Percentiles rank a stretch among this genome's conserved stretches.
Conservation (phyloP, 345 rosid genomes). For the Noccaea bulbosa region DNA sequence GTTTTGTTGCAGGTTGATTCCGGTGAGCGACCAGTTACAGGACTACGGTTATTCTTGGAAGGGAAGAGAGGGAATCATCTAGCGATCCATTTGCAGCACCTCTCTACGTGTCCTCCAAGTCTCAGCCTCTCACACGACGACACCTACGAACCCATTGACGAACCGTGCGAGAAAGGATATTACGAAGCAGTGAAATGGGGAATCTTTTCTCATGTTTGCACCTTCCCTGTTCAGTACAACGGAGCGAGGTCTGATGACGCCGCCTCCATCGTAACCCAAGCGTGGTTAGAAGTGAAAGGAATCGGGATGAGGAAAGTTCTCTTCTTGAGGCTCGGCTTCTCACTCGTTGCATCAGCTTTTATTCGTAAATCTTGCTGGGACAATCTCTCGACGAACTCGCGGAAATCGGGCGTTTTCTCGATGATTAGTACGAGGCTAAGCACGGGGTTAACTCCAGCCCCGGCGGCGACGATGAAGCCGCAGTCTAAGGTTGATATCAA, state of each 20-base stretch:
- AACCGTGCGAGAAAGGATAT: constrained; percentile 62
- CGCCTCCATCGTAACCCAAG: constrained; percentile 82
- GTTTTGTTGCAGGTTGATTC: constrained; percentile 76
- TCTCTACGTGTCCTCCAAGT: constrained; percentile 61
- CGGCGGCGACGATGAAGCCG: constrained; percentile 50
- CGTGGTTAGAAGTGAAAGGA: constrained; percentile 90
- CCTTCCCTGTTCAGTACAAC: constrained; percentile 73
- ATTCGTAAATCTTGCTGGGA: constrained; percentile 87
- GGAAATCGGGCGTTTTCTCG: constrained; percentile 85
- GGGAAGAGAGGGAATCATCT: constrained; percentile 90
- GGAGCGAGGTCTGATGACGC: constrained; percentile 68
- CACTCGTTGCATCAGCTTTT: constrained; percentile 64
- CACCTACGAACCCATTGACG: constrained; percentile 52
- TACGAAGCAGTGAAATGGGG: constrained; percentile 90
- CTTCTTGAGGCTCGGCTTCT: constrained; percentile 88
- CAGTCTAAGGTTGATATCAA: constrained; percentile 66
- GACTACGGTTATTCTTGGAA: constrained; percentile 85
- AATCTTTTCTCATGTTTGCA: constrained; percentile 89
- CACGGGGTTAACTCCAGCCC: constrained; percentile 50
- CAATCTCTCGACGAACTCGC: constrained; percentile 59
- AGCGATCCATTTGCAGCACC: constrained; percentile 93
- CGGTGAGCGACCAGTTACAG: constrained; percentile 81
- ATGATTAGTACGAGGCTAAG: constrained; percentile 73
- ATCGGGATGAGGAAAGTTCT: constrained; percentile 85
- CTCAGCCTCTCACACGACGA: constrained; percentile 67